A percentile compares a stretch with the other conserved stretches of the same genome.
phyloP scores from a whole-genome alignment of 192 early-diverging fungal species.

The Rhizoclosmatium globosum region DNA sequence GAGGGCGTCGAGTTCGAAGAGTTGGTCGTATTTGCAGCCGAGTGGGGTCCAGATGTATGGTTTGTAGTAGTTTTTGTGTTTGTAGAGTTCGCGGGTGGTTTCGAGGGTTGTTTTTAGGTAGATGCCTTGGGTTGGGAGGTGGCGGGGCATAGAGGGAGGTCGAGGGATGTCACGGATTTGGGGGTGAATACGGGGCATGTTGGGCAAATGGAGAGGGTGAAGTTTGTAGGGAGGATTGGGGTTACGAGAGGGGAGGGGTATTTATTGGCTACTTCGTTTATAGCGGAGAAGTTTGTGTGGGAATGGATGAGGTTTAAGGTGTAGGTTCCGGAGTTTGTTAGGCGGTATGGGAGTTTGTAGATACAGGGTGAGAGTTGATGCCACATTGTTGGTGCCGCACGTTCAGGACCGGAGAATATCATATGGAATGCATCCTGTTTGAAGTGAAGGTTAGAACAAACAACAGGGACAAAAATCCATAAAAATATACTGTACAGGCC shows the following conservation, averaged over 20 bases:
- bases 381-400: slow-evolving; percentile 19
- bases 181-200: neutral
- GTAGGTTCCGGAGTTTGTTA: slow-evolving; percentile 17
- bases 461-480: neutral
- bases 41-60: slow-evolving; percentile 21
- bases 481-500: slow-evolving; percentile 4
- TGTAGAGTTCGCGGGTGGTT: slow-evolving; percentile 15
- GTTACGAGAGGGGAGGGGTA: neutral
- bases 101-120: slow-evolving; percentile 13
- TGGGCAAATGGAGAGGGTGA: slow-evolving; percentile 6
- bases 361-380: slow-evolving; percentile 1
- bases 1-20: slow-evolving; percentile 20
- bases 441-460: neutral
- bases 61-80: neutral
- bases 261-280: slow-evolving; percentile 6
- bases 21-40: slow-evolving; percentile 33
- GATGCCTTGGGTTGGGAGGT: slow-evolving; percentile 6
- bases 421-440: slow-evolving; percentile 29
- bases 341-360: slow-evolving; percentile 31
- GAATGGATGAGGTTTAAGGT: slow-evolving; percentile 4
- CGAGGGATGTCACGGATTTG: neutral
- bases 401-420: slow-evolving; percentile 21
- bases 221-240: neutral
- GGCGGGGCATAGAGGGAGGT: slow-evolving; percentile 13
- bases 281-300: neutral